These are phyloP conservation scores for Beta vulgaris DNA, from an alignment of 148 eudicot genomes.

Conservation along the genomic window DNA sequence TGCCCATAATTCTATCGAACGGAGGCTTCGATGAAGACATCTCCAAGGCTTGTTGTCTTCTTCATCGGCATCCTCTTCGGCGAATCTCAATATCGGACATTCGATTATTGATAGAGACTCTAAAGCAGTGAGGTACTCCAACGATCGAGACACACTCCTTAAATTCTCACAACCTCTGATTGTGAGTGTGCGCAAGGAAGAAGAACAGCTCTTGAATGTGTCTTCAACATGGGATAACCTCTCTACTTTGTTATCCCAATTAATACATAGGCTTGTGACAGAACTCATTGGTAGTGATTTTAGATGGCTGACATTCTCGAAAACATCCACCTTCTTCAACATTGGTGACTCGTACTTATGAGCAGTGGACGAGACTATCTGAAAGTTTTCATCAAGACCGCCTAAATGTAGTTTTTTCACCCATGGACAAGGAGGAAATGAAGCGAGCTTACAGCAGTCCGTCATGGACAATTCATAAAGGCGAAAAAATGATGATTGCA, in stretches of 20 bases:
- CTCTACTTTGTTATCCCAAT: not conserved
- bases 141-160: conserved; percentile 19
- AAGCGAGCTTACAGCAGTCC: not conserved
- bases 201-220: conserved; percentile 8
- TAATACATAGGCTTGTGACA: not conserved
- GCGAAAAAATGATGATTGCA: not conserved
- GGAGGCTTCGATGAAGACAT: not conserved
- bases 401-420: not conserved
- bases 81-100: not conserved
- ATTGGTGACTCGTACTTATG: too few species aligned
- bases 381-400: not conserved
- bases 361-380: too few species aligned
- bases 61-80: not conserved
- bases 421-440: conserved; percentile 25
- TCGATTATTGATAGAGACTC: not conserved
- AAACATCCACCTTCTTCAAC: not conserved
- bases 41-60: conserved; percentile 6
- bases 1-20: not conserved
- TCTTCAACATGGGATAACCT: conserved; percentile 1
- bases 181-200: conserved; percentile 6
- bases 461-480: conserved; percentile 4
- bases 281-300: not conserved
- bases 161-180: not conserved
- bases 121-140: conserved; percentile 27
- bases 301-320: not conserved